phyloP scores from a whole-genome alignment of 495 filamentous ascomycete genomes.

The Parathielavia appendiculata region DNA sequence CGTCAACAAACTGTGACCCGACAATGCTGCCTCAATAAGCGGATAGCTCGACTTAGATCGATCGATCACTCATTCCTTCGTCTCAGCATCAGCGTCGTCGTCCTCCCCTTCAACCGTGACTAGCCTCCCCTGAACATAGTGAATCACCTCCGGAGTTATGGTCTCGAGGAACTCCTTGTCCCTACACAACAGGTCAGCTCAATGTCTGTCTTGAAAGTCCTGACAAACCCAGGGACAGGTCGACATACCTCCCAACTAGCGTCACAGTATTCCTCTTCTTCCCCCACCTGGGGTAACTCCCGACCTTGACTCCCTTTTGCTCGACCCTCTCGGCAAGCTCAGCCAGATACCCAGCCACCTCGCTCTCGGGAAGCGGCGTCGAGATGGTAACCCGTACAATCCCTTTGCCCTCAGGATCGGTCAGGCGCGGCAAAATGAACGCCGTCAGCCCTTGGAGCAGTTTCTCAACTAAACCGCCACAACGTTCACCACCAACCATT shows the following conservation, averaged over 20 bases:
- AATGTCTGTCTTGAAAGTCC: background rate
- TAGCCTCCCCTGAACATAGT: constrained; percentile 43
- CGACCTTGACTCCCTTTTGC: constrained; percentile 80
- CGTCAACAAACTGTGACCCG: background rate
- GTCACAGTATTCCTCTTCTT: constrained; percentile 87
- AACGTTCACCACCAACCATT: background rate
- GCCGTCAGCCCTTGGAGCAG: constrained; percentile 74
- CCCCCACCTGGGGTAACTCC: constrained; percentile 90
- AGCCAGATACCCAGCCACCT: constrained; percentile 75
- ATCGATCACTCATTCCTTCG: background rate
- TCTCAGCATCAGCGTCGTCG: constrained; percentile 33
- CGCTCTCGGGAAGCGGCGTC: constrained; percentile 81
- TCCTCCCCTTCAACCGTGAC: constrained; percentile 45
- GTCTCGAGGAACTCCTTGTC: constrained; percentile 47
- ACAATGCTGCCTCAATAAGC: background rate
- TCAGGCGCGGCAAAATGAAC: constrained; percentile 58
- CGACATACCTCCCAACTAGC: constrained; percentile 62
- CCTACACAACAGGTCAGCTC: constrained; percentile 25
- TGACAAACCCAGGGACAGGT: background rate
- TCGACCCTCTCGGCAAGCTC: constrained; percentile 67
- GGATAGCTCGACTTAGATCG: background rate
- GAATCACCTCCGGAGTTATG: constrained; percentile 46
- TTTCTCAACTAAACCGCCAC: constrained; percentile 57
- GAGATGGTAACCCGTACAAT: constrained; percentile 73
- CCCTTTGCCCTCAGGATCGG: constrained; percentile 74